Conservation (phyloP, 352 stramenopile species). For the Phytophthora crassamura region DNA sequence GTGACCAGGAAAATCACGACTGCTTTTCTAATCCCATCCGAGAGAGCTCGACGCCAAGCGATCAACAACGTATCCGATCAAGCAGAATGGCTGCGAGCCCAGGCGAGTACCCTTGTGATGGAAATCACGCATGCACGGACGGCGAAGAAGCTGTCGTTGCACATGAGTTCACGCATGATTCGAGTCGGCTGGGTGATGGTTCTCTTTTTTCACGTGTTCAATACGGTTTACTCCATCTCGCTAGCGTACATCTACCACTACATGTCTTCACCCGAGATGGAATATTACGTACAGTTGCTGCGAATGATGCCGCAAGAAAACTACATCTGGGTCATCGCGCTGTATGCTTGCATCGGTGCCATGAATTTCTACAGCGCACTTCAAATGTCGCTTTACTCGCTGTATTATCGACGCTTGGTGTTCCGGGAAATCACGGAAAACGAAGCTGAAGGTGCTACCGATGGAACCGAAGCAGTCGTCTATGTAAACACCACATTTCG, state of each 20-base stretch:
- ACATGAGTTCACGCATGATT: slow-evolving; percentile 25
- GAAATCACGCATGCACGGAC: slow-evolving; percentile 32
- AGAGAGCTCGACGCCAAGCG: slow-evolving; percentile 3
- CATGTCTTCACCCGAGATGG: slow-evolving; percentile 34
- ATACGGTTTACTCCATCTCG: slow-evolving; percentile 28
- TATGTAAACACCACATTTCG: neutral
- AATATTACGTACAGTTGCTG: slow-evolving; percentile 37
- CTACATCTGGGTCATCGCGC: slow-evolving; percentile 21
- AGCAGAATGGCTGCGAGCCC: slow-evolving; percentile 19
- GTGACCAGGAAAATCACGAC: slow-evolving; percentile 15
- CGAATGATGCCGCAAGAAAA: slow-evolving; percentile 45
- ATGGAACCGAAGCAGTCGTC: neutral
- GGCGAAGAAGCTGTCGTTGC: slow-evolving; percentile 24
- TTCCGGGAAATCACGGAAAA: slow-evolving; percentile 24
- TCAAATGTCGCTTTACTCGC: slow-evolving; percentile 35
- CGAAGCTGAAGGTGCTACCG: neutral
- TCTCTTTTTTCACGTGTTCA: slow-evolving; percentile 44
- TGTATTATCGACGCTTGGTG: slow-evolving; percentile 36
- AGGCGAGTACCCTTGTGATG: slow-evolving; percentile 25
- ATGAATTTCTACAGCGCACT: slow-evolving; percentile 37
- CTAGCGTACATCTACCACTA: slow-evolving; percentile 41
- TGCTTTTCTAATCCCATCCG: slow-evolving; percentile 1
- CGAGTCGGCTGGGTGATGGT: slow-evolving; percentile 30
- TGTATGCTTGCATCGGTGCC: slow-evolving; percentile 34
- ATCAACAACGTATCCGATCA: slow-evolving; percentile 21